These are phyloP conservation scores for Patellifolia procumbens DNA, from an alignment of 179 eudicot genomes.

Conservation along the genomic window DNA sequence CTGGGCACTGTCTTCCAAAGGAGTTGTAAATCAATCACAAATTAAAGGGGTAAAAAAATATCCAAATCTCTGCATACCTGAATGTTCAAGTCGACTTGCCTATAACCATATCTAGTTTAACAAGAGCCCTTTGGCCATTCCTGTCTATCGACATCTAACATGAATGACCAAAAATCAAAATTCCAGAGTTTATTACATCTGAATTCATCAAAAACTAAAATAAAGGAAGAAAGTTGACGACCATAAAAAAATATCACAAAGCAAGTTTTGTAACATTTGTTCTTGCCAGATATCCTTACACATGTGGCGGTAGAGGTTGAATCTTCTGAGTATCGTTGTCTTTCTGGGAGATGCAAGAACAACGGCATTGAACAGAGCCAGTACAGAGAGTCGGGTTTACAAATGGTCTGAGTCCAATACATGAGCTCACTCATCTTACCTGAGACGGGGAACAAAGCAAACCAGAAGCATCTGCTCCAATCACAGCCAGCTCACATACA, in stretches of 20 bases:
- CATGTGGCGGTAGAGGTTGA: conserved; percentile 18
- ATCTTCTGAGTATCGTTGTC: conserved; percentile 10
- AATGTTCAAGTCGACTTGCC: neutral
- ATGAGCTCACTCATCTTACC: conserved; percentile 47
- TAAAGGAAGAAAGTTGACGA: conserved; percentile 12
- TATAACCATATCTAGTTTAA: conserved; percentile 16
- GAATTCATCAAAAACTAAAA: conserved; percentile 16
- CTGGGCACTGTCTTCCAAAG: neutral
- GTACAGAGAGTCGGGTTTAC: conserved; percentile 3
- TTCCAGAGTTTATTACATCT: conserved; percentile 30
- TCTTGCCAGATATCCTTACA: conserved; percentile 17
- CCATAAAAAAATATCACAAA: conserved; percentile 22
- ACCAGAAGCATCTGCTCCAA: conserved; percentile 95
- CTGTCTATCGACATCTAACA: conserved; percentile 24
- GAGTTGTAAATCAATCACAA: conserved; percentile 3
- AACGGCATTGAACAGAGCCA: conserved; percentile 12
- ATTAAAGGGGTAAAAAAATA: neutral
- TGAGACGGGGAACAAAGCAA: conserved; percentile 88
- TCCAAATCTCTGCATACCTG: conserved; percentile 4
- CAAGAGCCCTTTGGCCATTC: conserved; percentile 24
- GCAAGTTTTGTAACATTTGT: conserved; percentile 20
- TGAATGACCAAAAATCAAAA: conserved; percentile 33
- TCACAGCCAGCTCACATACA: conserved; percentile 84
- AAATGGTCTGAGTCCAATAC: neutral
- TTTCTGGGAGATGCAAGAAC: conserved; percentile 1